phyloP scores from a whole-genome alignment of 2,329 filamentous ascomycete genomes.

The Diaporthe aspalathi region DNA sequence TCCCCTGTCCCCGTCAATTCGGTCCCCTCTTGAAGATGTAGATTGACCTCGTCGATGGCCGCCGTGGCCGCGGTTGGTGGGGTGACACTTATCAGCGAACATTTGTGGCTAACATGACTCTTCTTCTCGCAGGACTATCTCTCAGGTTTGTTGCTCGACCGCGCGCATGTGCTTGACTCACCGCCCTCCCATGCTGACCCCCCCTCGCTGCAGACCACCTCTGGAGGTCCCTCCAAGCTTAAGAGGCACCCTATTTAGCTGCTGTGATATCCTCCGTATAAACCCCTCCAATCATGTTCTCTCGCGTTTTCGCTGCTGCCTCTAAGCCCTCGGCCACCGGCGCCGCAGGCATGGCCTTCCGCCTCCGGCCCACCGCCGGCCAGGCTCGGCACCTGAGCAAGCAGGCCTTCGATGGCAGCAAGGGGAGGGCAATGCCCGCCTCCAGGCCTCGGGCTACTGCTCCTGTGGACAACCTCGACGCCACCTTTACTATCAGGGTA shows the following conservation, averaged over 20 bases:
- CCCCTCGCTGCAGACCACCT: constrained; percentile 58
- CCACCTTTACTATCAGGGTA: constrained; percentile 94
- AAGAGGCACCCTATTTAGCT: constrained; percentile 45
- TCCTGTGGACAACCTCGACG: constrained; percentile 78
- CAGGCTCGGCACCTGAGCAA: constrained; percentile 52
- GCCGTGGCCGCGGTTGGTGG: constrained; percentile 30
- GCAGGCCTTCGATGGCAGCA: constrained; percentile 73
- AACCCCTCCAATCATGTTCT: constrained; percentile 64
- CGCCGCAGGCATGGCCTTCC: constrained; percentile 52
- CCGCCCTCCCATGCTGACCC: constrained; percentile 53
- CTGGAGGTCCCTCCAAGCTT: constrained; percentile 64
- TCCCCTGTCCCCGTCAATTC: background rate
- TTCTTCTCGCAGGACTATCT: constrained; percentile 72
- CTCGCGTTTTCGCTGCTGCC: constrained; percentile 64
- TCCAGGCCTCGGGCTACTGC: constrained; percentile 69
- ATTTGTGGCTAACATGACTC: constrained; percentile 55
- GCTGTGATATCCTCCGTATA: constrained; percentile 41
- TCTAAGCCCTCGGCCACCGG: constrained; percentile 64
- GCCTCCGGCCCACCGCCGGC: constrained; percentile 47
- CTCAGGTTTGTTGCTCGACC: constrained; percentile 68
- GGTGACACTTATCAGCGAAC: constrained; percentile 7
- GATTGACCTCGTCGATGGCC: background rate
- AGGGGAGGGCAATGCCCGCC: constrained; percentile 74
- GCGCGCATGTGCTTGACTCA: constrained; percentile 52
- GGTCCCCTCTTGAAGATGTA: background rate